These are phyloP conservation scores for Globisporangium canariense DNA, from an alignment of 352 stramenopile species.

Conservation along the genomic window DNA sequence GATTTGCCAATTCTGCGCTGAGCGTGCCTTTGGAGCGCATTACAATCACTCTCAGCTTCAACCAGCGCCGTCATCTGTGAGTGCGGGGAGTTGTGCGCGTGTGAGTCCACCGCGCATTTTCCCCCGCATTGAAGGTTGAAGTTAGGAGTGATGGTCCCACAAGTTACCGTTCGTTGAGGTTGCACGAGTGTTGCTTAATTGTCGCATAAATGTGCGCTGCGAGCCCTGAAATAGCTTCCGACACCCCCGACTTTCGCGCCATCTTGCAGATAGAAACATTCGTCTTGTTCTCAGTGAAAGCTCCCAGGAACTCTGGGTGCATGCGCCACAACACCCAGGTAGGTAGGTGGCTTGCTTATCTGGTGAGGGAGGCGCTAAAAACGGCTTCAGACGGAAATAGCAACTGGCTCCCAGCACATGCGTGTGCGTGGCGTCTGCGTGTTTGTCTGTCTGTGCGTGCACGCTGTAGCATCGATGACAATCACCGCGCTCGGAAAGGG, in stretches of 20 bases:
- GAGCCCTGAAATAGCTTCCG: background rate
- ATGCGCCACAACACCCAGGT: no score
- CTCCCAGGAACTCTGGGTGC: background rate
- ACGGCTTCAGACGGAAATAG: background rate
- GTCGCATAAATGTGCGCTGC: background rate
- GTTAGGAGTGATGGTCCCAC: slow-evolving; percentile 1
- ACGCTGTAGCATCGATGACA: background rate
- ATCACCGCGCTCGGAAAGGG: background rate
- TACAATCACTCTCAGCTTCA: no score
- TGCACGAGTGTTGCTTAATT: background rate
- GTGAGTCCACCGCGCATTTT: no score
- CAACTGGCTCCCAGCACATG: background rate
- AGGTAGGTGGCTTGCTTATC: no score
- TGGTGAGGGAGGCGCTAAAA: background rate
- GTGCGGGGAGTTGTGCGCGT: no score
- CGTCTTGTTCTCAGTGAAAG: no score
- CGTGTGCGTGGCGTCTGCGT: background rate
- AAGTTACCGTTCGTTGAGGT: slow-evolving; percentile 6
- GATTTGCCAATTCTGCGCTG: no score
- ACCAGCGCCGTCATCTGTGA: no score
- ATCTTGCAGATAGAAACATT: background rate
- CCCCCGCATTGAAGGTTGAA: background rate
- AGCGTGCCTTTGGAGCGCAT: no score
- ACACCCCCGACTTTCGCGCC: background rate
- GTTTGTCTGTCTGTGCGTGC: background rate